Conservation (phyloP, 306 rosid species). For the Acmispon strigosus region DNA sequence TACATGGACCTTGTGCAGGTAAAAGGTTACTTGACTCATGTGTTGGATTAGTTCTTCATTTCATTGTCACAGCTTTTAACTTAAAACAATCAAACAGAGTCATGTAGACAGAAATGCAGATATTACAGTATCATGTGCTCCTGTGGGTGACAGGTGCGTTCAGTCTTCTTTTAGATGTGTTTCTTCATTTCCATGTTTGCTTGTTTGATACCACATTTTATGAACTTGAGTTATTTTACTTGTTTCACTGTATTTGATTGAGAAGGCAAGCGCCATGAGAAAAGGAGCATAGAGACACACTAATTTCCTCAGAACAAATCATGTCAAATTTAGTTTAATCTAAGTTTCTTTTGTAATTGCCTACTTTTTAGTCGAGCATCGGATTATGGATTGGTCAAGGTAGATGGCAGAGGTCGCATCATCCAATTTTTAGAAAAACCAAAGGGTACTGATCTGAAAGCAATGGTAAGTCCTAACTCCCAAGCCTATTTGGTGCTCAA, state of each 20-base stretch:
- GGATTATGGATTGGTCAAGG: constrained; percentile 78
- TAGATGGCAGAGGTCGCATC: constrained; percentile 62
- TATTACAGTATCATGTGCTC: constrained; percentile 70
- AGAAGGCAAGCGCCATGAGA: not conserved
- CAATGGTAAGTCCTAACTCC: constrained; percentile 55
- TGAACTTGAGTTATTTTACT: not conserved
- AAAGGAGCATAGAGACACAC: not conserved
- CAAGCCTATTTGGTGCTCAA: not conserved
- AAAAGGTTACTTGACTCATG: not conserved
- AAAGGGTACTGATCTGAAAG: constrained; percentile 53
- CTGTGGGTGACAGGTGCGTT: constrained; percentile 65
- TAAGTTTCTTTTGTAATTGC: constrained; percentile 4
- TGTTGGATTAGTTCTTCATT: not conserved
- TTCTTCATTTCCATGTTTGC: not conserved
- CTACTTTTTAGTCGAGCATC: constrained; percentile 74
- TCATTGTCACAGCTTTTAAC: not conserved
- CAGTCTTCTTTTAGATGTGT: constrained; percentile 11
- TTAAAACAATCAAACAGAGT: constrained; percentile 40
- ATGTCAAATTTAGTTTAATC: constrained; percentile 2
- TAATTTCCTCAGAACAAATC: not conserved
- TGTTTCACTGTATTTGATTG: not conserved
- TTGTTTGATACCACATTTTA: not conserved
- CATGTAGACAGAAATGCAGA: constrained; percentile 75
- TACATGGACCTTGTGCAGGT: constrained; percentile 93
- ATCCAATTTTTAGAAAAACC: constrained; percentile 77